Conservation (phyloP, 2,329 filamentous ascomycete species). For the Nemania diffusa region DNA sequence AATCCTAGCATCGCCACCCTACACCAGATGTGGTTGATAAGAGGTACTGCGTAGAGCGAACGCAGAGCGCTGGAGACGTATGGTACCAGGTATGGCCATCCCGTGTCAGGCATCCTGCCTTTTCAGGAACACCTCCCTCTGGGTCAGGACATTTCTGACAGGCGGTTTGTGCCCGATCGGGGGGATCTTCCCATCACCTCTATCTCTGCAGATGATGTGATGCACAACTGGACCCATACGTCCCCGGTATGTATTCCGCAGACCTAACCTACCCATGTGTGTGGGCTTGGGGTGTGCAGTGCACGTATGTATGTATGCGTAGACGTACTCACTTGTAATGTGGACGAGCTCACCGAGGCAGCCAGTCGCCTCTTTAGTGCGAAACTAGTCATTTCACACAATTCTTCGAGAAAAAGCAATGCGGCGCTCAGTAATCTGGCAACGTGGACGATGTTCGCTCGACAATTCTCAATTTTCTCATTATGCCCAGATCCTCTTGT, state of each 20-base stretch:
- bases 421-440: slow-evolving; percentile 18
- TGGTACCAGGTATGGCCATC: background rate
- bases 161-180: background rate
- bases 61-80: background rate
- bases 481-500: slow-evolving; percentile 23
- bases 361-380: slow-evolving; percentile 20
- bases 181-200: background rate
- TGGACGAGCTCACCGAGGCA: slow-evolving; percentile 15
- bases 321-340: slow-evolving; percentile 19
- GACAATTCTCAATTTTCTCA: slow-evolving; percentile 26
- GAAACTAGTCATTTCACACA: slow-evolving; percentile 27
- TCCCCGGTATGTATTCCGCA: too few species aligned
- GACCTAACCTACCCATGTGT: background rate
- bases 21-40: slow-evolving; percentile 22
- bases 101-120: background rate
- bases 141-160: background rate
- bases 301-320: slow-evolving; percentile 1
- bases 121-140: background rate
- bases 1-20: slow-evolving; percentile 21
- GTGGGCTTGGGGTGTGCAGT: slow-evolving; percentile 8
- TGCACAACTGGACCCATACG: too few species aligned
- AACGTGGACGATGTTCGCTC: slow-evolving; percentile 18
- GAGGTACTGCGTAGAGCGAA: background rate
- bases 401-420: slow-evolving; percentile 32
- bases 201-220: background rate